Percentiles rank a stretch among this genome's conserved stretches.
Evolutionary conservation across 345 rosid genomes (phyloP).

Genomic region (Camelina sativa): DNA sequence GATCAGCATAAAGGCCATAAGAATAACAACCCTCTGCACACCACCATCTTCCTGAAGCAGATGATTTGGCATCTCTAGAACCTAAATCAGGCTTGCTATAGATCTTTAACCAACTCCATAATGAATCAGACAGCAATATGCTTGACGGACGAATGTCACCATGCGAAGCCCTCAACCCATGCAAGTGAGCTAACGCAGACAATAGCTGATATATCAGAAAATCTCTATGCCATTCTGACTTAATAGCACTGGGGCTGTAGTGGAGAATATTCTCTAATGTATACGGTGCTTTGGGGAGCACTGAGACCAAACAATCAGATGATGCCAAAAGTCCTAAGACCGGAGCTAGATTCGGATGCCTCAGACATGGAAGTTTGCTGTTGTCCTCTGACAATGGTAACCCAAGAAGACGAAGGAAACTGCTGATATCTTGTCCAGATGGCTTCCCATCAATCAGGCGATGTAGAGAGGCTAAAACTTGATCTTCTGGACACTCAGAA

Average conservation of each 20-base stretch:
- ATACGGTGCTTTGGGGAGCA: slow-evolving; percentile 74
- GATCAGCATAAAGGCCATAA: slow-evolving; percentile 62
- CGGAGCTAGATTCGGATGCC: slow-evolving; percentile 88
- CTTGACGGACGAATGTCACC: slow-evolving; percentile 73
- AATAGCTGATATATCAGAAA: slow-evolving; percentile 78
- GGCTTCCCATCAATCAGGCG: slow-evolving; percentile 68
- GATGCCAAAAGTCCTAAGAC: slow-evolving; percentile 65
- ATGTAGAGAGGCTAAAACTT: slow-evolving; percentile 60
- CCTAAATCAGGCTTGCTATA: slow-evolving; percentile 47
- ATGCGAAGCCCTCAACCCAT: slow-evolving; percentile 67
- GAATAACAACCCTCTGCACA: slow-evolving; percentile 58
- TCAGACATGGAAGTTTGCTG: slow-evolving; percentile 56
- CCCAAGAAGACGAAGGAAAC: slow-evolving; percentile 69
- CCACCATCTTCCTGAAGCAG: slow-evolving; percentile 48
- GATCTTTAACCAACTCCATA: slow-evolving; percentile 78
- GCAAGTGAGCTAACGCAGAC: slow-evolving; percentile 74
- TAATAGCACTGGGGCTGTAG: slow-evolving; percentile 68
- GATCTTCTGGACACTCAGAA: slow-evolving; percentile 72
- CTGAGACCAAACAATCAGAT: slow-evolving; percentile 51
- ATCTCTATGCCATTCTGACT: slow-evolving; percentile 75
- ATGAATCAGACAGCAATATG: slow-evolving; percentile 63
- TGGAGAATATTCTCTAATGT: slow-evolving; percentile 76
- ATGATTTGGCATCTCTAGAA: slow-evolving; percentile 35
- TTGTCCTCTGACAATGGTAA: slow-evolving; percentile 59
- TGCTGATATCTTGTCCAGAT: slow-evolving; percentile 61